Conservation (phyloP, 805 yeast species). For the Sugiyamaella chiloensis region DNA sequence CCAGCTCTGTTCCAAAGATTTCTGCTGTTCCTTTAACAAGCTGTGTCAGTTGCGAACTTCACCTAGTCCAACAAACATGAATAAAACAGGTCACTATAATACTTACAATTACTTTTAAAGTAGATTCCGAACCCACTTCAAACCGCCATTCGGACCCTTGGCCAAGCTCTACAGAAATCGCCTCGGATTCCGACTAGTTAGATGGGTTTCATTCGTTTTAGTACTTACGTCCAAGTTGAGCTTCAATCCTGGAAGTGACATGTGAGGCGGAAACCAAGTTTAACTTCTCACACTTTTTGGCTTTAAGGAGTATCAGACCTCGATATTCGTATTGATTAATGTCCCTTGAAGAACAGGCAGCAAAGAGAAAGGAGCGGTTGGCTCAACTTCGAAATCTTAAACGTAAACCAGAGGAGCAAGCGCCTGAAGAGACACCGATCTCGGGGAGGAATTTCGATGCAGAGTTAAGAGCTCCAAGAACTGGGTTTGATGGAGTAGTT, state of each 20-base stretch:
- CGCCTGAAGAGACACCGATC: neutral
- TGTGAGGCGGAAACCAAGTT: neutral
- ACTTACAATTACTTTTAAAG: constrained; percentile 47
- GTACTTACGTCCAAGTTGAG: constrained; percentile 13
- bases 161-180: constrained; percentile 25
- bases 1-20: constrained; percentile 88
- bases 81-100: neutral
- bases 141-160: constrained; percentile 68
- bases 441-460: constrained; percentile 30
- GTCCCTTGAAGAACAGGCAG: constrained; percentile 30
- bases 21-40: constrained; percentile 74
- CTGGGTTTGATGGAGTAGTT: constrained; percentile 31
- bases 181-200: constrained; percentile 5
- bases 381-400: constrained; percentile 32
- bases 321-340: too few relatives aligned
- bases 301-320: neutral
- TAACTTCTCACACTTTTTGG: neutral
- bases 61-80: neutral
- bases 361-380: constrained; percentile 31
- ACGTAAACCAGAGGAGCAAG: constrained; percentile 13
- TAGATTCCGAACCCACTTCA: constrained; percentile 55
- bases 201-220: too few relatives aligned
- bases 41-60: constrained; percentile 8
- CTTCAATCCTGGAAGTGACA: constrained; percentile 21
- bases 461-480: constrained; percentile 26